Base-by-base conservation (phyloP, 164 flowering plant species). In the Vitis rupestris region DNA sequence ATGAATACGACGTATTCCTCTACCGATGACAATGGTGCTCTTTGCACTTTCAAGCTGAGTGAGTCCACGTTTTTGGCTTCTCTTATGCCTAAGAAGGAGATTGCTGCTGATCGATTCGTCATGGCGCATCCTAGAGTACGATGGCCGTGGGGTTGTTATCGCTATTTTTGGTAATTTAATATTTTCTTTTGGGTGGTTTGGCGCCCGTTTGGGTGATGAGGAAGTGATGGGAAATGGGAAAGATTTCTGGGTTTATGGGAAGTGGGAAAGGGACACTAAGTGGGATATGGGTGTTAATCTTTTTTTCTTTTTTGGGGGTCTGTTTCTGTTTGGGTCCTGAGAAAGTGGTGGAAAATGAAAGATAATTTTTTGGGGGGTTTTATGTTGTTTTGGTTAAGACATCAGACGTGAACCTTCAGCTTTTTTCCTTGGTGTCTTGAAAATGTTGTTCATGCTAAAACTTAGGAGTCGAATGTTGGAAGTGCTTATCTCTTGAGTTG, bases 31-130 rank as follows among this genome's bases (percentile, higher is more conserved):
- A 74, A 83, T 77, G 89, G 78, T 1, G 73, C 82, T 69, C 64
- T 83, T 44, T 67, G 83, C 44, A 80, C 72, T 13, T 85, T 82
- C 73, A 90, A 83, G 72, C 85, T 87, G 53, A 88, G 74, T 74
- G 92, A 92, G 68, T 84, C 92, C 1, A 84, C 92, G 31, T 92
- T 92, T 74, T 65, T 92, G 8, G 92, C 93, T 63, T 88, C 97
- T 4, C 88, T 90, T 54, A 92, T 92, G 94, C 97, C 97, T 66
- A 92, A 92, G 88, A 85, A 84, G 63, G 97, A 90, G 70, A 92
- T 84, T 37, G 92, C 77, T 13, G 94, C 90, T 52, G 93, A 92
- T 80, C 89, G 91, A 3, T 90, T 92, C 77, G 47, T 87, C 30
- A 87, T 88, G 29, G 79, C 87, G 63, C 74, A 86, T 61, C 91